phyloP scores from a whole-genome alignment of 768 basidiomycete genomes.

The Cubamyces sp. region DNA sequence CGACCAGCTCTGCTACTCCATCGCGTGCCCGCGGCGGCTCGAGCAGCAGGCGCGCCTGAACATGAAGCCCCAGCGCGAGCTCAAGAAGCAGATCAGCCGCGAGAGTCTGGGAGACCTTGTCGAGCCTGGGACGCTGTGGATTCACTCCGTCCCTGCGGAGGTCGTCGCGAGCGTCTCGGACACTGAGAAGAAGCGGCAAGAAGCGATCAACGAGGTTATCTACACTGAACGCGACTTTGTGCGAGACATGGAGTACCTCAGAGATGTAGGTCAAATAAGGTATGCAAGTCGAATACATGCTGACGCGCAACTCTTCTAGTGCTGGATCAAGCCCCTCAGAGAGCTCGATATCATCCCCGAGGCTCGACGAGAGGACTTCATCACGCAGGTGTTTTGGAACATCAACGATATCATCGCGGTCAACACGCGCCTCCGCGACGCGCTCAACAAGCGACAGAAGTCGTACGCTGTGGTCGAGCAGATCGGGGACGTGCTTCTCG shows the following conservation, averaged over 20 bases:
- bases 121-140: conserved; percentile 89
- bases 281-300: not conserved
- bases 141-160: conserved; percentile 94
- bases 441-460: conserved; percentile 94
- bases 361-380: conserved; percentile 78
- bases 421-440: conserved; percentile 89
- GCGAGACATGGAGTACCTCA: conserved; percentile 95
- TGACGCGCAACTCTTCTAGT: conserved; percentile 44
- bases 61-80: conserved; percentile 90
- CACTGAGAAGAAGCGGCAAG: conserved; percentile 92
- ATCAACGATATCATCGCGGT: conserved; percentile 91
- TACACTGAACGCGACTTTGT: conserved; percentile 98
- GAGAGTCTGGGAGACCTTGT: conserved; percentile 83
- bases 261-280: conserved; percentile 66
- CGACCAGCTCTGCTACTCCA: conserved; percentile 95
- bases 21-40: conserved; percentile 90
- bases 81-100: conserved; percentile 81
- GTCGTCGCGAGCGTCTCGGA: conserved; percentile 92
- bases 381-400: conserved; percentile 98
- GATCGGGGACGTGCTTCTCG: conserved; percentile 90
- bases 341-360: conserved; percentile 77
- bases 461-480: conserved; percentile 90
- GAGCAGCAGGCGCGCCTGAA: conserved; percentile 95
- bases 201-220: conserved; percentile 96
- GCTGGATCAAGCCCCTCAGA: conserved; percentile 88